phyloP scores from a whole-genome alignment of 306 rosid species.

The Begonia loranthoides region DNA sequence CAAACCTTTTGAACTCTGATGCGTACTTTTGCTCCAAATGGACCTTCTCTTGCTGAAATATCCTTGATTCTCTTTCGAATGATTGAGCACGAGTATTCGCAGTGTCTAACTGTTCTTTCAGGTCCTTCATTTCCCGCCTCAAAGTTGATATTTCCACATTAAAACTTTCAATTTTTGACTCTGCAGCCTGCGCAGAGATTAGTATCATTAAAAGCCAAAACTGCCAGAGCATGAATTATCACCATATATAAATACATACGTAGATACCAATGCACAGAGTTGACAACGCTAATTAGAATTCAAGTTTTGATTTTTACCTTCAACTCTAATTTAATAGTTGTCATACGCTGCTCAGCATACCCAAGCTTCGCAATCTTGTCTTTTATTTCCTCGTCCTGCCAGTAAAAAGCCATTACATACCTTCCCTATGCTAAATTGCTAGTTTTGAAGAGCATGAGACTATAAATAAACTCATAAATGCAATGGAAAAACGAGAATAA shows the following conservation, averaged over 20 bases:
- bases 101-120: slow-evolving; percentile 44
- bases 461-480: no score
- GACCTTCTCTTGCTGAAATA: slow-evolving; percentile 62
- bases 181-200: slow-evolving; percentile 51
- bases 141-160: slow-evolving; percentile 49
- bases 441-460: no score
- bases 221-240: no score
- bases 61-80: slow-evolving; percentile 56
- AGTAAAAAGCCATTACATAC: no score
- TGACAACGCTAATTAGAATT: no score
- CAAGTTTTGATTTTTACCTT: slow-evolving; percentile 30
- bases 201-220: no score
- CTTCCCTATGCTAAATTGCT: no score
- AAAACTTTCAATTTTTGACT: slow-evolving; percentile 62
- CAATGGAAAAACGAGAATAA: slow-evolving; percentile 10
- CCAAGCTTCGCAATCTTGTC: slow-evolving; percentile 55
- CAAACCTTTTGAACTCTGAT: slow-evolving; percentile 67
- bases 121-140: slow-evolving; percentile 52
- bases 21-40: slow-evolving; percentile 59
- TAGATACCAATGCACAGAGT: no score
- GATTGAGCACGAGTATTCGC: slow-evolving; percentile 55
- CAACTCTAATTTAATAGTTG: slow-evolving; percentile 58
- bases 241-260: no score
- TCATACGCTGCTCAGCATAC: slow-evolving; percentile 68
- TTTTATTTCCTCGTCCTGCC: slow-evolving; percentile 72